Evolutionary conservation across 192 early-diverging fungal genomes (phyloP), one percentile per base, ranked within the genome.

Genomic region (Coemansia sp.): DNA sequence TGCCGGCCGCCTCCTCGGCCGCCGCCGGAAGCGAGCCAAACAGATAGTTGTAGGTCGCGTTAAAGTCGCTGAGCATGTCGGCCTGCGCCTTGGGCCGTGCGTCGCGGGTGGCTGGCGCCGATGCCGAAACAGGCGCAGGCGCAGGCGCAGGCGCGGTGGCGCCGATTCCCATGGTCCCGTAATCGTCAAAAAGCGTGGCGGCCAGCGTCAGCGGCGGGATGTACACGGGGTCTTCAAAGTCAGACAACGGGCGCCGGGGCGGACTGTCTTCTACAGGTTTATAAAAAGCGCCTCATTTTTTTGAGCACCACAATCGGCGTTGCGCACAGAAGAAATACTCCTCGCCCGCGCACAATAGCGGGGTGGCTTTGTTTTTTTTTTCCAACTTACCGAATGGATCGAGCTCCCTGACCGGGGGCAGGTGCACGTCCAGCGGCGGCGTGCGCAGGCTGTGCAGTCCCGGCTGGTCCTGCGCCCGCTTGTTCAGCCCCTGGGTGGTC

Each of bases 261-360:
- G 72, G 72, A 27, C 72, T 75, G 65, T 67, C 65, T 34, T 67
- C 71, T 67, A 67, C n/a, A n/a, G n/a, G n/a, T n/a, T 39, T 39
- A 39, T 17, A 39, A 17, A 39, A 39, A n/a, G n/a, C 38, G 38
- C 38, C 38, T 39, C 38, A 17, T 39, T 39, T 39, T 39, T 14
- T 39, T 39, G n/a, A 39, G 38, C 17, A 39, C 17, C 4, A 39
- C 38, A 39, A 39, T 39, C n/a, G n/a, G n/a, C n/a, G 14, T 29
- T 39, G 38, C 38, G 38, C 38, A 39, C 19, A 39, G 38, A 39
- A 39, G 38, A 17, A 20, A 39, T 17, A 6, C 38, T n/a, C 3
- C 34, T 2, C 4, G 12, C 11, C 34, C 11, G 15, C 34, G 11
- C 3, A n/a, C n/a, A 14, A 39, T 12, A 14, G 26, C 4, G 26